Percentiles rank a stretch among this genome's conserved stretches.
Evolutionary conservation across 2,329 filamentous ascomycete genomes (phyloP).

Genomic region (Penicillium brasilianum): DNA sequence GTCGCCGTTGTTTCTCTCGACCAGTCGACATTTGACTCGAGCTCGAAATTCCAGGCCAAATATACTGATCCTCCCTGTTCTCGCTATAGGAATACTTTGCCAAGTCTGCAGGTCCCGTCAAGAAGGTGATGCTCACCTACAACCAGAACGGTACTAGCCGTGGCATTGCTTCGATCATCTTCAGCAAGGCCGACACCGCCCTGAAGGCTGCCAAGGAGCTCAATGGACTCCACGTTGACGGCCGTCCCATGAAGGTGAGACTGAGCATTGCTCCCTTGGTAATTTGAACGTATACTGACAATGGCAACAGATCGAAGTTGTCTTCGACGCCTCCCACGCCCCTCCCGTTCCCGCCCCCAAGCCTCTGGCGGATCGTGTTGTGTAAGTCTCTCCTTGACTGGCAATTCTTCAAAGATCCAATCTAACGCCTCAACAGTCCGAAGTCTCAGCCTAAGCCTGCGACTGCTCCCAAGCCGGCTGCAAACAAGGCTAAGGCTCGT

Average conservation of each 20-base stretch:
- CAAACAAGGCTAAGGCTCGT: slow-evolving; percentile 14
- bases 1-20: slow-evolving; percentile 34
- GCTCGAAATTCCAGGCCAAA: slow-evolving; percentile 35
- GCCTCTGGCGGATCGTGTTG: slow-evolving; percentile 81
- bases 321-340: slow-evolving; percentile 76
- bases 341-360: slow-evolving; percentile 71
- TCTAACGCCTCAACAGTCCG: slow-evolving; percentile 48
- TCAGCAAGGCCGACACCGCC: slow-evolving; percentile 79
- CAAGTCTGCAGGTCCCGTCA: slow-evolving; percentile 85
- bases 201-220: slow-evolving; percentile 81
- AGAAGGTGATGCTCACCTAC: slow-evolving; percentile 89
- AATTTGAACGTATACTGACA: slow-evolving; percentile 10
- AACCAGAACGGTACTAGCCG: slow-evolving; percentile 90
- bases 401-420: neutral
- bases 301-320: slow-evolving; percentile 76
- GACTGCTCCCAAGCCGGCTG: slow-evolving; percentile 70
- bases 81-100: slow-evolving; percentile 90
- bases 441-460: slow-evolving; percentile 83
- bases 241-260: slow-evolving; percentile 83
- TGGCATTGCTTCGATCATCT: slow-evolving; percentile 88
- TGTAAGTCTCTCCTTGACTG: slow-evolving; percentile 57
- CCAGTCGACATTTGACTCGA: slow-evolving; percentile 30
- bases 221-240: slow-evolving; percentile 90
- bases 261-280: neutral
- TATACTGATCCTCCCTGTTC: slow-evolving; percentile 53